Evolutionary conservation across 2,329 filamentous ascomycete genomes (phyloP).

Genomic region (Biscogniauxia marginata): DNA sequence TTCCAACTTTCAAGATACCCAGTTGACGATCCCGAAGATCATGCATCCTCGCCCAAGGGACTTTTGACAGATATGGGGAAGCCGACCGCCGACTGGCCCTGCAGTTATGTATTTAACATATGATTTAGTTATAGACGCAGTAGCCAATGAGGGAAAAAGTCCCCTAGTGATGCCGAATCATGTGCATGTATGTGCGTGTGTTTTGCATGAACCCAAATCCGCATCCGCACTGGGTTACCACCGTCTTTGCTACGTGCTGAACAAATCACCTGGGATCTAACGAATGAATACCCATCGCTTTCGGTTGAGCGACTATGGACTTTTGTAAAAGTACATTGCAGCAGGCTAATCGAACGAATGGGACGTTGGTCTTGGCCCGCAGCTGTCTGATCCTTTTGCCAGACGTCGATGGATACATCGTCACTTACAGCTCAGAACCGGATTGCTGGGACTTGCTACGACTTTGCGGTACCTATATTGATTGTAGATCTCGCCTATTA

Average conservation of each 20-base stretch:
- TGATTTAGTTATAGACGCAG: neutral
- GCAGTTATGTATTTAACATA: neutral
- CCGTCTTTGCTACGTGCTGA: neutral
- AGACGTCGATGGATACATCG: neutral
- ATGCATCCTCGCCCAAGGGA: neutral
- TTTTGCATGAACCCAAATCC: neutral
- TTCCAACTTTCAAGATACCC: neutral
- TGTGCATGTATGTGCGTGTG: neutral
- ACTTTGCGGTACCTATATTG: neutral
- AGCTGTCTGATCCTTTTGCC: neutral
- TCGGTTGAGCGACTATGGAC: constrained; percentile 1
- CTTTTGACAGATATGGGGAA: neutral
- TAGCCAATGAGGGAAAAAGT: neutral
- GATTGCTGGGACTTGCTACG: neutral
- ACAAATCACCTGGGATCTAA: too few species aligned
- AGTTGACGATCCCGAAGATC: neutral
- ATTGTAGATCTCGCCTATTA: neutral
- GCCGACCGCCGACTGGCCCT: neutral
- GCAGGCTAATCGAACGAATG: neutral
- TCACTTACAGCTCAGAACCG: neutral
- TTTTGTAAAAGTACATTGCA: constrained; percentile 25
- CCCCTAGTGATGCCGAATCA: neutral
- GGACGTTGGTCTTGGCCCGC: constrained; percentile 4
- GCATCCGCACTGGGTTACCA: neutral
- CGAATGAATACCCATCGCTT: too few species aligned